A percentile compares a stretch with the other conserved stretches of the same genome.
Evolutionary conservation across 306 rosid genomes (phyloP).

Genomic region (Fragaria iinumae): DNA sequence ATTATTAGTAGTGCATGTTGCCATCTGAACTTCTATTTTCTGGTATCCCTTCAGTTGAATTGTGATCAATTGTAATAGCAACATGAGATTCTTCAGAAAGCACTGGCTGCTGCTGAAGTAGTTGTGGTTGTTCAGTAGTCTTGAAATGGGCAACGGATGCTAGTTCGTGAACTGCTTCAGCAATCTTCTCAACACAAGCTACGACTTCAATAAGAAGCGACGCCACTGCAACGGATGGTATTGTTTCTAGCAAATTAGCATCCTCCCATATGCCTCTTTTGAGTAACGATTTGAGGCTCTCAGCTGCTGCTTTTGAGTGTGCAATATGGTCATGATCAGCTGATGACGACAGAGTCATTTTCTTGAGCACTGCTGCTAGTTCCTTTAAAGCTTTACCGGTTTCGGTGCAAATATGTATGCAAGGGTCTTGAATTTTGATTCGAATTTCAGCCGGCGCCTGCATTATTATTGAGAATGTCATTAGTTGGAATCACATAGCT

Average conservation of each 20-base stretch:
- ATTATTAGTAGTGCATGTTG: too few relatives aligned
- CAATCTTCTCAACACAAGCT: conserved; percentile 4
- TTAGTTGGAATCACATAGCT: background rate
- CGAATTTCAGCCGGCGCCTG: conserved; percentile 13
- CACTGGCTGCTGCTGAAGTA: background rate
- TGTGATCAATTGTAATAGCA: background rate
- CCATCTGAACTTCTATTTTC: background rate
- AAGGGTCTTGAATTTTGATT: conserved; percentile 15
- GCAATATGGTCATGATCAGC: background rate
- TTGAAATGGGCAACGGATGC: conserved; percentile 14
- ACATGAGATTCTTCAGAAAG: background rate
- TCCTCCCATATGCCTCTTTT: background rate
- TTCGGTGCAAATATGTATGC: conserved; percentile 16
- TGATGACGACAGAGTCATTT: conserved; percentile 16
- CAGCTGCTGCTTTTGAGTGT: background rate
- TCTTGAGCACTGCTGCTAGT: conserved; percentile 8
- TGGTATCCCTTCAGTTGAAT: background rate
- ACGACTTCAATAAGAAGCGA: conserved; percentile 6
- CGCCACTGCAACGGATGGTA: conserved; percentile 8
- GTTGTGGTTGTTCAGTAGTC: background rate
- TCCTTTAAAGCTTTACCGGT: conserved; percentile 26
- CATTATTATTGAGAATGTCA: background rate
- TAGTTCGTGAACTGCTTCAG: conserved; percentile 12
- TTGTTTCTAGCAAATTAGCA: background rate
- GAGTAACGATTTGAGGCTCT: conserved; percentile 6